Conservation (phyloP, 2,329 filamentous ascomycete species). For the Fusarium sp. region DNA sequence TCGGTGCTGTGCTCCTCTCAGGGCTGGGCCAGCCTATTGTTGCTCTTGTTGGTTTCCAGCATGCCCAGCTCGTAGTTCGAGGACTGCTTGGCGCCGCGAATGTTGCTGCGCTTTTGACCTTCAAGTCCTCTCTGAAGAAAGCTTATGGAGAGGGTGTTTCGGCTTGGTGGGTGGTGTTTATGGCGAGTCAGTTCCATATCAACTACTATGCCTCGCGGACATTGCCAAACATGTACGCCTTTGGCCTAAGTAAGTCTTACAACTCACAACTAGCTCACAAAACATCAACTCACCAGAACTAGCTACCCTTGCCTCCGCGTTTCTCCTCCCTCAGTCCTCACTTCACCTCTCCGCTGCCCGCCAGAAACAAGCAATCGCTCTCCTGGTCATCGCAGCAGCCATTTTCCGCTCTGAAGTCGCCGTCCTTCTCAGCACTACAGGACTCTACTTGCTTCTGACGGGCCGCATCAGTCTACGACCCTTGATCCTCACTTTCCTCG, state of each 20-base stretch:
- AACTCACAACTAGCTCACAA: background rate
- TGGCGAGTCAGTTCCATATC: conserved; percentile 89
- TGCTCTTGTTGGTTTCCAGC: conserved; percentile 63
- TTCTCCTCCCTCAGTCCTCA: conserved; percentile 52
- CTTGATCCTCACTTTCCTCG: conserved; percentile 73
- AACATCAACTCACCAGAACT: background rate
- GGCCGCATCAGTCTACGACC: conserved; percentile 63
- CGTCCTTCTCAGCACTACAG: conserved; percentile 77
- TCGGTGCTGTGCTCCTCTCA: conserved; percentile 82
- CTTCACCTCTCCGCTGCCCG: conserved; percentile 51
- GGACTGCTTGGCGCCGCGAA: conserved; percentile 83
- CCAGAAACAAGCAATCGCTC: conserved; percentile 73
- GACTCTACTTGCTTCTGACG: conserved; percentile 70
- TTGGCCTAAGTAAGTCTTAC: conserved; percentile 76
- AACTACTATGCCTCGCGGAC: conserved; percentile 93
- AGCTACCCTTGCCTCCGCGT: conserved; percentile 74
- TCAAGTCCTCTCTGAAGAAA: conserved; percentile 70
- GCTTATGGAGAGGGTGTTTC: conserved; percentile 76
- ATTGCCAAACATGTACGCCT: conserved; percentile 96
- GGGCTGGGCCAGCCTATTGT: conserved; percentile 76
- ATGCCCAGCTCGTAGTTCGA: conserved; percentile 74
- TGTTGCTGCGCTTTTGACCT: conserved; percentile 72
- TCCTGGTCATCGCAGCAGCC: conserved; percentile 82
- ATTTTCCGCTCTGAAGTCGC: conserved; percentile 93
- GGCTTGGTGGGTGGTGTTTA: conserved; percentile 83